These are phyloP conservation scores for Nicotiana noctiflora DNA, from an alignment of 257 asterid genomes.

Conservation along the genomic window DNA sequence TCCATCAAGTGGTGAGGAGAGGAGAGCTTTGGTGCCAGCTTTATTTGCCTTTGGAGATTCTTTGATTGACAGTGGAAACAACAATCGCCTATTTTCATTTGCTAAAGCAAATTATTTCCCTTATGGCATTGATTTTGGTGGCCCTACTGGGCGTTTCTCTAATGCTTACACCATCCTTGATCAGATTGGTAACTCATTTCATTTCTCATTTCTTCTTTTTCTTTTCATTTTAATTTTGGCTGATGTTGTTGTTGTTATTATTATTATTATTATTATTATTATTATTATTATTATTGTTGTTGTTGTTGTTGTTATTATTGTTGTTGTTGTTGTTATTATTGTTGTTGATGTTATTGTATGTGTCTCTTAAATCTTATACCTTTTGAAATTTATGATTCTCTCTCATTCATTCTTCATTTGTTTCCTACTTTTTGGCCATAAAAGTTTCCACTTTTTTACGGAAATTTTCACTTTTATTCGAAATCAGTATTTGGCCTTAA, in stretches of 20 bases:
- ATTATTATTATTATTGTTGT: neutral
- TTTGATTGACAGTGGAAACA: constrained; percentile 61
- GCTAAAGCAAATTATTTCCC: constrained; percentile 75
- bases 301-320: too few species aligned
- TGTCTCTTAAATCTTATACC: neutral
- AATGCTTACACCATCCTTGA: constrained; percentile 70
- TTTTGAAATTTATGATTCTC: neutral
- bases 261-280: neutral
- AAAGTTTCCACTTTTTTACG: too few species aligned
- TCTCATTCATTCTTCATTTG: neutral
- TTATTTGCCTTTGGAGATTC: constrained; percentile 73
- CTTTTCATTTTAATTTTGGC: neutral
- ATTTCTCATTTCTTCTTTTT: neutral
- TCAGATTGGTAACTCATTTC: constrained; percentile 33
- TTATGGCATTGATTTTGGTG: constrained; percentile 65
- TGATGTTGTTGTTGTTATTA: neutral
- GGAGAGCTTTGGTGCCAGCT: constrained; percentile 42
- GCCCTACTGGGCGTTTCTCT: constrained; percentile 61
- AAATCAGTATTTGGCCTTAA: too few species aligned
- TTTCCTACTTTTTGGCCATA: neutral
- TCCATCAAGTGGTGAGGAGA: neutral
- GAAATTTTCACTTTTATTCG: too few species aligned
- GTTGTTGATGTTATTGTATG: too few species aligned
- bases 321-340: neutral
- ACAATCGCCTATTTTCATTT: constrained; percentile 45